A percentile compares a stretch with the other conserved stretches of the same genome.
Conservation (phyloP, 1,139 yeast genomes). For the Taphrina flavorubra region DNA sequence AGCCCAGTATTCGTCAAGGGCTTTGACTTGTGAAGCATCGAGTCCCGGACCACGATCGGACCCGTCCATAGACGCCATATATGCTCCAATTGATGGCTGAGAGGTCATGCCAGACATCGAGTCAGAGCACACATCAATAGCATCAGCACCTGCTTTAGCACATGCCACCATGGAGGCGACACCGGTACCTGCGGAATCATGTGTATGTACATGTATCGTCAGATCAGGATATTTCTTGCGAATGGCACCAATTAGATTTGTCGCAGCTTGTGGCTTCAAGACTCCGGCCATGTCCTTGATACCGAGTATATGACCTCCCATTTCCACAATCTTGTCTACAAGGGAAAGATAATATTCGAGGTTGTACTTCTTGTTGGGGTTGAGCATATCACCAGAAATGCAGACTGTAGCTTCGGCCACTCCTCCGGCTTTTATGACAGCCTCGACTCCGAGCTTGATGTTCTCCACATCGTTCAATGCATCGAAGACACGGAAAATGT, state of each 20-base stretch:
- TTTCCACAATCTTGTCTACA: conserved; percentile 79
- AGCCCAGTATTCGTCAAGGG: conserved; percentile 94
- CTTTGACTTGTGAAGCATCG: conserved; percentile 69
- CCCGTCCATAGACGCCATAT: conserved; percentile 90
- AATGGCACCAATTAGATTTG: conserved; percentile 73
- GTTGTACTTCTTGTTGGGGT: conserved; percentile 93
- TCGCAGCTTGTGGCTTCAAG: conserved; percentile 92
- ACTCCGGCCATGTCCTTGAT: conserved; percentile 99
- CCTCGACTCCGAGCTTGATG: conserved; percentile 95
- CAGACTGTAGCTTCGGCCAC: conserved; percentile 98
- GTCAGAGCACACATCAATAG: conserved; percentile 95
- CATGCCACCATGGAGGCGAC: conserved; percentile 95
- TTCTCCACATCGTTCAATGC: conserved; percentile 96
- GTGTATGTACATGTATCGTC: conserved; percentile 98
- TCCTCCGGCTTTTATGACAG: conserved; percentile 98
- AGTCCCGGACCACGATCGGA: conserved; percentile 73
- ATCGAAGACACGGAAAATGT: conserved; percentile 95
- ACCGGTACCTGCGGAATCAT: conserved; percentile 99
- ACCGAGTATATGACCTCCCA: conserved; percentile 97
- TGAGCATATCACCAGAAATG: conserved; percentile 98
- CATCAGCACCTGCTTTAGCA: conserved; percentile 97
- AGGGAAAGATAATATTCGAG: conserved; percentile 83
- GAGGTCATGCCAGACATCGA: conserved; percentile 97
- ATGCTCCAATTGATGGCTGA: conserved; percentile 93
- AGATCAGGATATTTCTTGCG: conserved; percentile 87